A percentile compares a stretch with the other conserved stretches of the same genome.
phyloP scores from a whole-genome alignment of 2,329 filamentous ascomycete species.

The Scedosporium aurantiacum region DNA sequence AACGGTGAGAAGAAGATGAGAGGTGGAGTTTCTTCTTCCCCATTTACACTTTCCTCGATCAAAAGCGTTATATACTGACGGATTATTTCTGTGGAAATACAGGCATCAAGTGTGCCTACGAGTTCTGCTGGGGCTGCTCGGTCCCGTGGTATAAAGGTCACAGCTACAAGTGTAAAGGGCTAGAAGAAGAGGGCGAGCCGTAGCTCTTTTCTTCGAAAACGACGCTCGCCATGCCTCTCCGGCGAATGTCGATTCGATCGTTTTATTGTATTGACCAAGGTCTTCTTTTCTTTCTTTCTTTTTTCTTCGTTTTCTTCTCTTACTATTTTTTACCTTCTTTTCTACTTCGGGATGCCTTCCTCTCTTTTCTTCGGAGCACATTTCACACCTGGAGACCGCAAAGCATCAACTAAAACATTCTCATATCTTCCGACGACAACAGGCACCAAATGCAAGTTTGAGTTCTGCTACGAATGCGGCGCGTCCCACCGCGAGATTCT shows the following conservation, averaged over 20 bases:
- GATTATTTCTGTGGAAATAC: constrained; percentile 1
- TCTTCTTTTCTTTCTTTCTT: neutral
- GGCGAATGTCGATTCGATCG: neutral
- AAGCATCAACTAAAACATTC: neutral
- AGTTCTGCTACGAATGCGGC: constrained; percentile 26
- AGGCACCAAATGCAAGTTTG: constrained; percentile 19
- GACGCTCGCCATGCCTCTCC: neutral
- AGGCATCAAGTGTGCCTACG: constrained; percentile 23
- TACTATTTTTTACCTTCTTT: no score
- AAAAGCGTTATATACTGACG: no score
- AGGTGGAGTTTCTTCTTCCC: neutral
- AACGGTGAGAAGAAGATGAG: no score
- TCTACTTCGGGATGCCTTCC: neutral
- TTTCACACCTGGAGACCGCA: neutral
- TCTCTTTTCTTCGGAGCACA: neutral
- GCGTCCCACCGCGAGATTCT: constrained; percentile 21
- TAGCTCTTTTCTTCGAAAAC: neutral
- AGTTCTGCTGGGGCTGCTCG: constrained; percentile 25
- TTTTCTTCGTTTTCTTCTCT: neutral
- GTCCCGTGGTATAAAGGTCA: constrained; percentile 13
- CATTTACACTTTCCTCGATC: neutral
- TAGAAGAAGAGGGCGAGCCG: neutral
- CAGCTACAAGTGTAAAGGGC: constrained; percentile 13
- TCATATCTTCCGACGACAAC: constrained; percentile 4
- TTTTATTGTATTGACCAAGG: neutral